These are phyloP conservation scores for Amanita phalloides DNA, from an alignment of 768 basidiomycete genomes.

Conservation along the genomic window DNA sequence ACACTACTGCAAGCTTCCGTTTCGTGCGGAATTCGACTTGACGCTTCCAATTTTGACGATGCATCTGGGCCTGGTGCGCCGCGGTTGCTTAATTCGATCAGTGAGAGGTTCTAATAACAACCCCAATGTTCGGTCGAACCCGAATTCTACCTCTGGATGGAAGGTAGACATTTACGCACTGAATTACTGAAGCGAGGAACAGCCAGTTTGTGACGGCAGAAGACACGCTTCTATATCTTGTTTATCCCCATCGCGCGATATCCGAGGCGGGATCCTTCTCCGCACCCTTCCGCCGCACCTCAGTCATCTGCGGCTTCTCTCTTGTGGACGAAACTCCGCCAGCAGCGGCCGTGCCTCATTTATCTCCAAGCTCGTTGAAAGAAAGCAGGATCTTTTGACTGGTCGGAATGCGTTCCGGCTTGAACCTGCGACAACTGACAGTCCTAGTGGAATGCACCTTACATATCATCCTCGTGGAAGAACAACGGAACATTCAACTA, in stretches of 20 bases:
- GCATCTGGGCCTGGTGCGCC: too few species aligned
- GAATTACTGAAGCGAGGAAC: too few species aligned
- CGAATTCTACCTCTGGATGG: too few species aligned
- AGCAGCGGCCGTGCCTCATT: constrained; percentile 25
- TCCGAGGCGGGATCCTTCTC: constrained; percentile 58
- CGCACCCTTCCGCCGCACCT: constrained; percentile 43
- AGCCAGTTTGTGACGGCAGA: constrained; percentile 18
- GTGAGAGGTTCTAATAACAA: too few species aligned
- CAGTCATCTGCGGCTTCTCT: constrained; percentile 64
- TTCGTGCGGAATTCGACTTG: too few species aligned
- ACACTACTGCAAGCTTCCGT: too few species aligned
- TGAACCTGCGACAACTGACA: background rate
- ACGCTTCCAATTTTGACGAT: too few species aligned
- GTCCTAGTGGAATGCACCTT: background rate
- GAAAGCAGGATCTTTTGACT: constrained; percentile 29
- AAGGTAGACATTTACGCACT: too few species aligned
- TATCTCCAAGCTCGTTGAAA: constrained; percentile 48
- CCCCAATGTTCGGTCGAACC: too few species aligned
- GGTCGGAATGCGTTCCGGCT: constrained; percentile 45
- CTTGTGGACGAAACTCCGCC: constrained; percentile 54
- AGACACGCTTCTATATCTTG: constrained; percentile 17
- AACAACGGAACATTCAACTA: constrained; percentile 12
- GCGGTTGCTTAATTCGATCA: too few species aligned
- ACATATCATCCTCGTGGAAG: constrained; percentile 3
- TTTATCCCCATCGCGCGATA: background rate